Evolutionary conservation across 306 rosid genomes (phyloP), one percentile per base, ranked within the genome.

Genomic region (Pueraria montana): DNA sequence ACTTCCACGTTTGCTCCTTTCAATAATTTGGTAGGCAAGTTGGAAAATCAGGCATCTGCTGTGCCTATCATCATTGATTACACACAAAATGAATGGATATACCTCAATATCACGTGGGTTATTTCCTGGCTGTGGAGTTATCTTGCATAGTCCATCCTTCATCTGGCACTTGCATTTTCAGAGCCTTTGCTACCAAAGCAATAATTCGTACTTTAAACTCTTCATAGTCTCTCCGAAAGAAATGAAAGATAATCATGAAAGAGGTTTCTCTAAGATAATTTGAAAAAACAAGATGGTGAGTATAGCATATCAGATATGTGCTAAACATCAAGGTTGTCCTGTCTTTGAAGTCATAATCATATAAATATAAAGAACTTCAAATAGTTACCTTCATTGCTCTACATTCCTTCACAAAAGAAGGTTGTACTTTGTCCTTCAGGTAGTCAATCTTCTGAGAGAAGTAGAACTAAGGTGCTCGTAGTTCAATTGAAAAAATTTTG

Each of bases 61-160:
- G n/a, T 13, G 20, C 45, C 42, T 70, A 11, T 80, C n/a, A 32
- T 38, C 30, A 48, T 63, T 71, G 70, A 55, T 76, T 64, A 55
- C 50, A 26, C n/a, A 20, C 12, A 58, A 32, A 18, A 20, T 52
- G 42, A 77, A 61, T 11, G 23, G 69, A 83, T n/a, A 32, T 73
- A 96, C 99, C 98, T 96, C 98, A 88, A 96, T 96, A 80, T 96
- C 99, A 5, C 96, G 97, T 1, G 96, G 5, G 73, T 96, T 94
- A 74, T 96, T 96, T 88, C 99, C 99, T 1, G 99, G 99, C 99
- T 98, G 94, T 75, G 96, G 7, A 62, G 99, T 92, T 88, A 55
- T 96, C 99, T 91, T 90, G 92, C 99, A 96, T 96, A 18, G 91
- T 91, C 99, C 99, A 96, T 53, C 99, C 99, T 27, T 96, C 99